phyloP scores from a whole-genome alignment of 225 moss, liverwort and hornwort species.

The Climacium dendroides region DNA sequence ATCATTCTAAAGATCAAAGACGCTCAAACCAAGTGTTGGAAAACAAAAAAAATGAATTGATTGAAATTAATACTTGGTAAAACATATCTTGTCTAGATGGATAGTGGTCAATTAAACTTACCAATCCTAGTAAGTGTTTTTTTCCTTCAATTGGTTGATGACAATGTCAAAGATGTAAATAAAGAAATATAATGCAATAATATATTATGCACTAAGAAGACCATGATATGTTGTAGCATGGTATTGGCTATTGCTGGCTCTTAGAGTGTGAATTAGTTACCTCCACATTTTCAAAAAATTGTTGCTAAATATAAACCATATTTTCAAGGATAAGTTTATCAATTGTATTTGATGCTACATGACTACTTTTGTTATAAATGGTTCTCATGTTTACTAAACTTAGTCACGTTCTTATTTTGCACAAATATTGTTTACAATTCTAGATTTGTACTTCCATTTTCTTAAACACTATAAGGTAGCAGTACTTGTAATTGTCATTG shows the following conservation, averaged over 20 bases:
- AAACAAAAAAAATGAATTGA: not conserved
- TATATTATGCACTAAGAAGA: not conserved
- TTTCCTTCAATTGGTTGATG: not conserved
- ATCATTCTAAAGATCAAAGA: not conserved
- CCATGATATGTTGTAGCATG: not conserved
- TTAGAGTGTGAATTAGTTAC: not conserved
- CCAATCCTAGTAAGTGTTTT: fast-evolving
- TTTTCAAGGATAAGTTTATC: not conserved
- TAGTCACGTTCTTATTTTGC: not conserved
- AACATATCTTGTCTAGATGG: not conserved
- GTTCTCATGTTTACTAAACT: not conserved
- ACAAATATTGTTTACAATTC: not conserved
- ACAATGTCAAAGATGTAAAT: fast-evolving
- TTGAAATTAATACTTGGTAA: not conserved
- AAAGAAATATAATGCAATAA: not conserved
- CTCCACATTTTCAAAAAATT: not conserved
- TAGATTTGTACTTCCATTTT: not conserved
- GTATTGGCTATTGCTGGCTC: not conserved
- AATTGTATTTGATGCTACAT: too few relatives aligned
- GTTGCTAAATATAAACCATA: not conserved
- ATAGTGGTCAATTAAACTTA: not conserved
- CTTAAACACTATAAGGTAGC: not conserved
- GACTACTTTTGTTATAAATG: not conserved
- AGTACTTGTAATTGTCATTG: too few relatives aligned
- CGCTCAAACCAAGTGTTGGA: fast-evolving